These are phyloP conservation scores for Terana coerulea DNA, from an alignment of 768 basidiomycete genomes.

Conservation along the genomic window DNA sequence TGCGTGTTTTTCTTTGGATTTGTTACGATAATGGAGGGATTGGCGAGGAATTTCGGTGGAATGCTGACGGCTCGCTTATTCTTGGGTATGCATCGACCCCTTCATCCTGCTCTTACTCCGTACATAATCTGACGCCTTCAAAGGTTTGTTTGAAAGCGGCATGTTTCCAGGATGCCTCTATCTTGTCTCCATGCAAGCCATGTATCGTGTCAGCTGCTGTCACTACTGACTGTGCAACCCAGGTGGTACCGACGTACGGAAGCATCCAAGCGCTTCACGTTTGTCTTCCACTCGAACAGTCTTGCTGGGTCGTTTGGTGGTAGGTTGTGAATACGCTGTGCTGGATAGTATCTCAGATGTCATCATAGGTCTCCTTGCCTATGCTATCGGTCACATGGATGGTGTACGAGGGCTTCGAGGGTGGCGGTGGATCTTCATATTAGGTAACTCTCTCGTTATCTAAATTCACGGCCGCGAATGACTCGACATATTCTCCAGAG, in stretches of 20 bases:
- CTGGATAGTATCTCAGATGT: neutral
- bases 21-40: slow-evolving; percentile 30
- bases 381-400: slow-evolving; percentile 32
- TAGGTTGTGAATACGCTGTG: neutral
- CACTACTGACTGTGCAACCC: neutral
- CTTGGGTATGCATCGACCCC: slow-evolving; percentile 21
- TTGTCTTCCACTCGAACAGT: slow-evolving; percentile 38
- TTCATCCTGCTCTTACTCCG: neutral
- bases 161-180: slow-evolving; percentile 31
- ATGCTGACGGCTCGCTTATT: slow-evolving; percentile 37
- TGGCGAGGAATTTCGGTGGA: slow-evolving; percentile 29
- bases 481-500: slow-evolving; percentile 17
- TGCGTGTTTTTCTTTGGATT: slow-evolving; percentile 37
- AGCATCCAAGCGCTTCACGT: slow-evolving; percentile 30
- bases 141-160: slow-evolving; percentile 24
- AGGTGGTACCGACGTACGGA: slow-evolving; percentile 37
- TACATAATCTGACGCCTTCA: neutral
- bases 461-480: too few relatives aligned
- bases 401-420: slow-evolving; percentile 25
- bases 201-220: neutral
- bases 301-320: slow-evolving; percentile 37
- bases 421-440: slow-evolving; percentile 32
- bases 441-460: slow-evolving; percentile 24
- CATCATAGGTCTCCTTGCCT: slow-evolving; percentile 20
- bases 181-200: slow-evolving; percentile 25